Evolutionary conservation across 1,284 basidiomycete genomes (phyloP).

Genomic region (Xerocomus minutiporus): DNA sequence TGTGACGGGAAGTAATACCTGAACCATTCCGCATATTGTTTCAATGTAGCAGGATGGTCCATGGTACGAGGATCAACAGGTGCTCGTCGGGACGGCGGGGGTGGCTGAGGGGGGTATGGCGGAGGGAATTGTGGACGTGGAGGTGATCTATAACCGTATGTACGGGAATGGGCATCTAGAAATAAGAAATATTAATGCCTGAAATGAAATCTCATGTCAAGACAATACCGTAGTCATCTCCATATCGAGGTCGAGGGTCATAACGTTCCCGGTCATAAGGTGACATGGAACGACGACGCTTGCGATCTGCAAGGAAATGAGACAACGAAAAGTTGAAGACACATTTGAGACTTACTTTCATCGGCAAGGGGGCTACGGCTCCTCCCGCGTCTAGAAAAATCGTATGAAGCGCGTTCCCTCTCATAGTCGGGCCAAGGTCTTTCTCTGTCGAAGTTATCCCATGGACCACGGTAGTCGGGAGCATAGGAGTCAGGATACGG

Average conservation of each 20-base stretch:
- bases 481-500: constrained; percentile 57
- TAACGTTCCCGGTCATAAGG: constrained; percentile 77
- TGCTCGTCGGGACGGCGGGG: constrained; percentile 44
- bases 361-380: constrained; percentile 69
- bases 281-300: constrained; percentile 80
- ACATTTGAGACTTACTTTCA: constrained; percentile 49
- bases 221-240: constrained; percentile 66
- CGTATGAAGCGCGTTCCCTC: constrained; percentile 60
- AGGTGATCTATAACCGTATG: constrained; percentile 60
- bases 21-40: constrained; percentile 90
- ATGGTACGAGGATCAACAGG: constrained; percentile 79
- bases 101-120: constrained; percentile 40
- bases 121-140: constrained; percentile 46
- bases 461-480: constrained; percentile 55
- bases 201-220: not conserved
- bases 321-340: not conserved
- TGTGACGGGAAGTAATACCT: constrained; percentile 73
- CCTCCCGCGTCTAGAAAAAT: constrained; percentile 57
- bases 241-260: constrained; percentile 75
- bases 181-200: constrained; percentile 11
- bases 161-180: constrained; percentile 60
- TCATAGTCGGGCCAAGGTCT: constrained; percentile 61
- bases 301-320: constrained; percentile 50
- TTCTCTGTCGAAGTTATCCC: constrained; percentile 70
- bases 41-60: constrained; percentile 76